Conservation (phyloP, 176 grass and related monocot genomes). For the Tillandsia fasciculata region DNA sequence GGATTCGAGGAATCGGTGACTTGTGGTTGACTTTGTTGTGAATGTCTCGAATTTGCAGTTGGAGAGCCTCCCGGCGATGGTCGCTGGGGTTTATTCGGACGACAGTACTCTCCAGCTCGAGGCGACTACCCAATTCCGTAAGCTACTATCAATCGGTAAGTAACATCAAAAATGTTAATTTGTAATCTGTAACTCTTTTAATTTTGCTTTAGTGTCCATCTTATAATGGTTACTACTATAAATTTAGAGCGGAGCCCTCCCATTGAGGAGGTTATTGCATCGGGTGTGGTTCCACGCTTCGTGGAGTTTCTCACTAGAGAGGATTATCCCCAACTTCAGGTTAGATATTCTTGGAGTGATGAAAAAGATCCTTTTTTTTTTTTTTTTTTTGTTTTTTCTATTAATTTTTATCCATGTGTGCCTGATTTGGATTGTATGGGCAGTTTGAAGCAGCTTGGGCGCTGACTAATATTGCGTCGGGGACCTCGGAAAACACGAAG, state of each 20-base stretch:
- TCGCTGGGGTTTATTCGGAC: slow-evolving; percentile 61
- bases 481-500: slow-evolving; percentile 84
- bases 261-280: slow-evolving; percentile 79
- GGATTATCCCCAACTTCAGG: slow-evolving; percentile 91
- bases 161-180: background rate
- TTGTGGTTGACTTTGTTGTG: background rate
- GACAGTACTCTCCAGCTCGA: slow-evolving; percentile 57
- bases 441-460: slow-evolving; percentile 98
- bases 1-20: background rate
- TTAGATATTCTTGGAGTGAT: slow-evolving; percentile 11
- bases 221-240: background rate
- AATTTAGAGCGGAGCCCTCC: slow-evolving; percentile 68
- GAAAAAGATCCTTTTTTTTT: background rate
- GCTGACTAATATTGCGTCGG: slow-evolving; percentile 88
- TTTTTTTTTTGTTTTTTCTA: background rate
- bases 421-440: background rate
- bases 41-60: slow-evolving; percentile 25
- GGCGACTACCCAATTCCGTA: slow-evolving; percentile 72
- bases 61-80: slow-evolving; percentile 62
- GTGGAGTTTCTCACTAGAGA: slow-evolving; percentile 81
- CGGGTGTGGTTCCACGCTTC: slow-evolving; percentile 77
- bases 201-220: background rate
- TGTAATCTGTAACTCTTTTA: background rate
- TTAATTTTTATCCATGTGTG: background rate
- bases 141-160: slow-evolving; percentile 83